Evolutionary conservation across 2,329 filamentous ascomycete genomes (phyloP), one percentile per base, ranked within the genome.

Genomic region (Capronia epimyces): DNA sequence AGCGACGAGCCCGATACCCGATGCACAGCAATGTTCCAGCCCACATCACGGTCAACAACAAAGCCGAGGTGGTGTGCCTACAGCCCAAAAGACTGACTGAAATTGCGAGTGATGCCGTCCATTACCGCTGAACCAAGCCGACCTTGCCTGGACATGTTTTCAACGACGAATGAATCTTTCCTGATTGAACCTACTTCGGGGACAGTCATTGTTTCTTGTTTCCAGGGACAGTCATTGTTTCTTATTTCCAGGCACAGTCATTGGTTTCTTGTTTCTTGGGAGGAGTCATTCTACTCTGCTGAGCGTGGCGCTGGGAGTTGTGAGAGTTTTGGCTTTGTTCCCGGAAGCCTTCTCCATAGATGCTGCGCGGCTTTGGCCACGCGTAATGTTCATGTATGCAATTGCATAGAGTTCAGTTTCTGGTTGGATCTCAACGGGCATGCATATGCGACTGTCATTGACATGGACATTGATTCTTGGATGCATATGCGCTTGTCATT

Each of bases 1-100:
- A 93, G 73, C 79, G 86, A 49, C 80, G 80, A 55, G 87, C 87
- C 34, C 78, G 87, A 37, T 93, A 76, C 69, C 87, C 87, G 9
- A 52, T 58, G 27, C 46, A 56, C 29, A 48, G 43, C 25, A 57
- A 51, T 34, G 21, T 55, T 25, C 56, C 54, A 1, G 43, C 56
- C 6, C 43, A 48, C 27, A 42, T 52, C 34, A 21, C 43, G 8
- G 43, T 57, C 44, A 55, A 50, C 40, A 43, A 48, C 18, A 54
- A 56, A 34, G 42, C 46, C 18, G 50, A 57, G 39, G 46, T 54
- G 16, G 50, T 46, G 5, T 41, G 43, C 20, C 52, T 48, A 10
- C 56, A 55, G 20, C 47, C 50, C 10, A 49, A 54, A 21, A 36
- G 45, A 29, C 22, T 59, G 16, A 48, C 45, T 16, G 53, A 59